phyloP scores from a whole-genome alignment of 2,329 filamentous ascomycete genomes.

The Fonsecaea multimorphosa region DNA sequence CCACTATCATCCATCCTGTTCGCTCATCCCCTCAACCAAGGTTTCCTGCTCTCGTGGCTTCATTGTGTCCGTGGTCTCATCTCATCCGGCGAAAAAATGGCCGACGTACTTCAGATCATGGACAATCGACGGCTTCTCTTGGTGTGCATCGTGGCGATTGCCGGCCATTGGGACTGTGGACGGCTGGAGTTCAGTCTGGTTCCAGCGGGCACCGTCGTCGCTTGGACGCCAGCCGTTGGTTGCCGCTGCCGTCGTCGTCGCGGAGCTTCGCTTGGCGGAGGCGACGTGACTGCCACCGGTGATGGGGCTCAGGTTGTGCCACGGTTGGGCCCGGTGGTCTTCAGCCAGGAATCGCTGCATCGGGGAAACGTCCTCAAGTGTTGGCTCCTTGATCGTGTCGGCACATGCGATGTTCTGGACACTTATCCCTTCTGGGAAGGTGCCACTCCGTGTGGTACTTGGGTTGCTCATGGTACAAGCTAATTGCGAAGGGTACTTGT shows the following conservation, averaged over 20 bases:
- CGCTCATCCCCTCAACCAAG: too few relatives aligned
- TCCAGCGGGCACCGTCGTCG: not conserved
- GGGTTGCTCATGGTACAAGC: not conserved
- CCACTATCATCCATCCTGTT: not conserved
- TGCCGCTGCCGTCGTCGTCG: not conserved
- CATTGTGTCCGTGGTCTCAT: not conserved
- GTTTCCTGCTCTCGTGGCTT: not conserved
- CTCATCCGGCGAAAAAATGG: not conserved
- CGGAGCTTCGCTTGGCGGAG: not conserved
- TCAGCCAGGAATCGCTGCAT: constrained; percentile 8
- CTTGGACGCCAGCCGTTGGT: not conserved
- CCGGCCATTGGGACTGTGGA: not conserved
- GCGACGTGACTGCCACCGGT: not conserved
- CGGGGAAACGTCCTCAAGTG: not conserved
- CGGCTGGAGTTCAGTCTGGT: not conserved
- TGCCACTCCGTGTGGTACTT: not conserved
- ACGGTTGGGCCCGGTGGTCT: not conserved
- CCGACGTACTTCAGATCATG: constrained; percentile 10
- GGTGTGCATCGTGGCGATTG: not conserved
- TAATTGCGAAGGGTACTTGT: not conserved
- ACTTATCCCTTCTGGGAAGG: not conserved
- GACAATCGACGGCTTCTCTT: not conserved
- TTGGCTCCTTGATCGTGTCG: not conserved
- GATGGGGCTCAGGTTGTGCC: not conserved
- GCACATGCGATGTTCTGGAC: not conserved